These are phyloP conservation scores for Porodaedalea pini DNA, from an alignment of 1,284 basidiomycete species.

Conservation along the genomic window DNA sequence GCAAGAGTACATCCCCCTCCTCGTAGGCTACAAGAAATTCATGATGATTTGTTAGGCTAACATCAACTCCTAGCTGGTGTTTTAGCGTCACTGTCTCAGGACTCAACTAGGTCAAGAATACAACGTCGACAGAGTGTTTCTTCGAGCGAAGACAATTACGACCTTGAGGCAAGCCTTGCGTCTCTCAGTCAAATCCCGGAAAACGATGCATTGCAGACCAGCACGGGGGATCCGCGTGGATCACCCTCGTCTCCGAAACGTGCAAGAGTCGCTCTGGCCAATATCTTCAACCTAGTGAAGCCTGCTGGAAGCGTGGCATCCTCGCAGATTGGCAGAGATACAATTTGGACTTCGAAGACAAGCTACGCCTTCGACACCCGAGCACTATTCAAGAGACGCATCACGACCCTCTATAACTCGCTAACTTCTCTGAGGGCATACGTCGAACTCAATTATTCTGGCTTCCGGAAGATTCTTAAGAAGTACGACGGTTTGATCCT, in stretches of 20 bases:
- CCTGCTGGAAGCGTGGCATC: slow-evolving; percentile 47
- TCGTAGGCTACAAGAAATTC: slow-evolving; percentile 2
- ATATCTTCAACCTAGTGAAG: slow-evolving; percentile 45
- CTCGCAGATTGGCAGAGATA: slow-evolving; percentile 34
- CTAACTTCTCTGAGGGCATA: slow-evolving; percentile 89
- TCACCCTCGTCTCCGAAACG: slow-evolving; percentile 40
- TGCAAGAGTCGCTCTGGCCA: slow-evolving; percentile 40
- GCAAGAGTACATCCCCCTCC: slow-evolving; percentile 23
- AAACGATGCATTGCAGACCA: slow-evolving; percentile 20
- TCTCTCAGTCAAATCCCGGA: slow-evolving; percentile 32
- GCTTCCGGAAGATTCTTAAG: slow-evolving; percentile 95
- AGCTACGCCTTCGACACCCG: slow-evolving; percentile 89
- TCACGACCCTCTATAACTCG: slow-evolving; percentile 83
- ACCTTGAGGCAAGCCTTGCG: slow-evolving; percentile 40
- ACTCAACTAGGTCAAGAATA: slow-evolving; percentile 22
- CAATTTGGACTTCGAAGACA: slow-evolving; percentile 77
- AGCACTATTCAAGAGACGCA: slow-evolving; percentile 87
- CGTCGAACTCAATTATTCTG: slow-evolving; percentile 90
- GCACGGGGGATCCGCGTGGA: slow-evolving; percentile 16
- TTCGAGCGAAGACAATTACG: slow-evolving; percentile 46
- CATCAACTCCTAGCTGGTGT: slow-evolving; percentile 12
- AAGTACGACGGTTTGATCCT: slow-evolving; percentile 54
- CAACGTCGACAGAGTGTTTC: slow-evolving; percentile 49
- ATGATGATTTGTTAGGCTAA: background rate
- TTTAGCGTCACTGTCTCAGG: slow-evolving; percentile 18